Conservation (phyloP, 768 basidiomycete genomes). For the Hortiboletus flavorubellus region DNA sequence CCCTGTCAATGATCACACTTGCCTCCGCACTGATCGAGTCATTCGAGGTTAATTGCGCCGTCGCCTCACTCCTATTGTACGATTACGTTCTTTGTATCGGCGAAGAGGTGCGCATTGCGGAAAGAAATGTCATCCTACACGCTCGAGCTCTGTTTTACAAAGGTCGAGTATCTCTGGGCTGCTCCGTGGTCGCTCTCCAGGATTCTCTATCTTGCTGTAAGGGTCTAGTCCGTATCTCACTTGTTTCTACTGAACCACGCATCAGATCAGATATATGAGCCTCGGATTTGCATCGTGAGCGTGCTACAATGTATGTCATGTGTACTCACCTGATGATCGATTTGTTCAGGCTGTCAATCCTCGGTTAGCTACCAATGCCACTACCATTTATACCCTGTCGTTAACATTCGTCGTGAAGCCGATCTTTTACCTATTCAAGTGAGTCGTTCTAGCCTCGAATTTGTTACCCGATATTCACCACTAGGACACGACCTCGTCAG, state of each 20-base stretch:
- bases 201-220: constrained; percentile 3
- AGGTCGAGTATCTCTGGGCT: constrained; percentile 7
- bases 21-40: background rate
- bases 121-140: background rate
- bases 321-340: background rate
- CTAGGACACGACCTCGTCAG: background rate
- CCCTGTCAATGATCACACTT: background rate
- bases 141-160: background rate
- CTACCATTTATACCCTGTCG: background rate
- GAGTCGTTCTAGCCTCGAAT: background rate
- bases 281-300: constrained; percentile 4
- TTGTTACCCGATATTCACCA: background rate
- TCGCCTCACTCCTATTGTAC: constrained; percentile 1
- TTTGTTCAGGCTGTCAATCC: background rate
- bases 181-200: constrained; percentile 6
- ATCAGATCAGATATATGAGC: constrained; percentile 7
- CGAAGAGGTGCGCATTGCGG: constrained; percentile 1
- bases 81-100: constrained; percentile 4
- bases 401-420: background rate
- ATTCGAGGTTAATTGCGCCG: background rate
- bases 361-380: background rate
- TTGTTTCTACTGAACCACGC: background rate
- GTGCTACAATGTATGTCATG: background rate
- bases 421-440: background rate
- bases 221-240: background rate